Evolutionary conservation across 2,329 filamentous ascomycete genomes (phyloP), one percentile per base, ranked within the genome.

Genomic region (Beauveria bassiana): DNA sequence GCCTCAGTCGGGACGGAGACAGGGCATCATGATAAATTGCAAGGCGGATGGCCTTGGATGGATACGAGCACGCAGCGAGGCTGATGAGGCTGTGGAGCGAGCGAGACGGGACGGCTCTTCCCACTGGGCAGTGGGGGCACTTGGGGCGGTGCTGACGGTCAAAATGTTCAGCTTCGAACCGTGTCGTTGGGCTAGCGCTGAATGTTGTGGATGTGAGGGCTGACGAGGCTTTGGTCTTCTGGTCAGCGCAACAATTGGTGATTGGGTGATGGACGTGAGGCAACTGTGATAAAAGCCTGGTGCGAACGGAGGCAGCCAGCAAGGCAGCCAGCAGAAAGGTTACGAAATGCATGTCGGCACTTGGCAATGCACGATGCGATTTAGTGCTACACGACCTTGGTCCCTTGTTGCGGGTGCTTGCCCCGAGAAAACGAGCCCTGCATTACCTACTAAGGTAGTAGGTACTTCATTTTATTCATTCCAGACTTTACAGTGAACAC

Each of bases 71-170:
- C 14, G 34, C 34, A 38, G 34, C 34, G 26, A 57, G 60, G 52
- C 60, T 56, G 60, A 57, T 56, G 59, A 57, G 60, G 60, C 60
- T 61, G 60, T 26, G 60, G 60, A 50, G 31, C 42, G 24, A 42
- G 16, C 12, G 34, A 38, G 31, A 57, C 60, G 60, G 60, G 34
- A 61, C 60, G 53, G 59, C 51, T 55, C 59, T 61, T 61, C 43
- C 59, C 51, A 55, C 26, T 52, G 26, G 24, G 28, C 20, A n/a
- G 58, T 45, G 54, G 54, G 54, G 54, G 53, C 31, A n/a, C 50
- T n/a, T 10, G 43, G 55, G 55, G 54, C 47, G 34, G 38, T 59
- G 57, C 47, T 59, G 57, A 52, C 57, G 8, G 31, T 47, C n/a
- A 40, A 52, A 24, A 46, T 9, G 46, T 54, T 60, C 58, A 60